Base-by-base conservation (phyloP, 805 yeast genomes). In the Kazachstania viticola region DNA sequence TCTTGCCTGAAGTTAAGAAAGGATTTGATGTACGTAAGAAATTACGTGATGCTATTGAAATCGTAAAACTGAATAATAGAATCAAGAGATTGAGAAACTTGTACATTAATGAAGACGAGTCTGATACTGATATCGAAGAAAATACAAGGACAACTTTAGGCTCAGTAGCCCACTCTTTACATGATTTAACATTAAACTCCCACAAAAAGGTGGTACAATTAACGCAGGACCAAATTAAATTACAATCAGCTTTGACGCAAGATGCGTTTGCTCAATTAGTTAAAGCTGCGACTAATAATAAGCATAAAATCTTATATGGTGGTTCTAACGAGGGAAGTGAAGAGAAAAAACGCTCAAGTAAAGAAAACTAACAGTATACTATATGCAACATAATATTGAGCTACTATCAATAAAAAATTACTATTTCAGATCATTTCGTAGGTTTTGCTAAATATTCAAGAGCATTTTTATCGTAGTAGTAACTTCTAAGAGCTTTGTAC, bases 41-140 rank as follows among this genome's bases (percentile, higher is more conserved):
- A 58, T 77, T 91, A 62, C 73, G 76, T 46, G 81, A 79, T 45
- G 95, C 88, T 21, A 77, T 82, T 42, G 91, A 84, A 53, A 65
- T 82, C 48, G 85, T 87, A 33, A 75, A 74, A 44, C 70, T 87
- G 59, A 75, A 79, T 47, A 85, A 84, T 58, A 71, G 81, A 51
- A 73, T 87, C 53, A 63, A 71, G 47, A 75, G 75, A 41, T 68
- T 88, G 51, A 74, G 77, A 57, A 64, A 65, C 33, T 48, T 74
- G 46, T 80, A 55, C 24, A 60, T 45, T 27, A 74, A 67, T 14
- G 73, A 65, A 32, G n/a, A n/a, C n/a, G 62, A 54, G 13, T 31
- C 48, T 11, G 55, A 40, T 30, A 42, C 51, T n/a, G 54, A 48
- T 34, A 39, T 49, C n/a, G 56, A 47, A 21, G 56, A 45, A 14